phyloP scores from a whole-genome alignment of 176 grass and related monocot genomes.

The Avena eriantha region DNA sequence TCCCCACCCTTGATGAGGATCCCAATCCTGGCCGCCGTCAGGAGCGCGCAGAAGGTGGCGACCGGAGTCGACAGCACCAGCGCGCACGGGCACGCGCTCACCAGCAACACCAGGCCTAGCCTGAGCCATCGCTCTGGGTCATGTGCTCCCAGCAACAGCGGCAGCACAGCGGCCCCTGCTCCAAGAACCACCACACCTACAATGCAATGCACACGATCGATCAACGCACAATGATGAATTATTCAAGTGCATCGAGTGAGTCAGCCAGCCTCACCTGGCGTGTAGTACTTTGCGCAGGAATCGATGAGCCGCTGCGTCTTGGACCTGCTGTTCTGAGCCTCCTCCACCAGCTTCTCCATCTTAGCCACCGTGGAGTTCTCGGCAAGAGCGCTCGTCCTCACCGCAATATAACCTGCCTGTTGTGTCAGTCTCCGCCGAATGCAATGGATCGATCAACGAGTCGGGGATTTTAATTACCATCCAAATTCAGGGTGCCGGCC shows the following conservation, averaged over 20 bases:
- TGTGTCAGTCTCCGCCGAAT: no score
- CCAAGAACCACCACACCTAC: constrained; percentile 59
- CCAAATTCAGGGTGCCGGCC: constrained; percentile 79
- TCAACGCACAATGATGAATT: no score
- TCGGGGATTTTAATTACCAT: constrained; percentile 43
- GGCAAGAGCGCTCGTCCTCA: constrained; percentile 56
- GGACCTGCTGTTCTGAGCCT: constrained; percentile 66
- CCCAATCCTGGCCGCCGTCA: constrained; percentile 62
- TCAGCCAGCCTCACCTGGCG: no score
- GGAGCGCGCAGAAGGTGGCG: constrained; percentile 69
- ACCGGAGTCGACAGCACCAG: constrained; percentile 80
- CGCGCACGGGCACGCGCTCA: constrained; percentile 83
- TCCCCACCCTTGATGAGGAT: constrained; percentile 81
- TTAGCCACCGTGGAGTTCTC: constrained; percentile 79
- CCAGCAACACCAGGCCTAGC: constrained; percentile 66
- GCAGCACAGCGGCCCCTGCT: constrained; percentile 49
- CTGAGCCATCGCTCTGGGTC: constrained; percentile 49
- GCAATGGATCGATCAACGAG: no score
- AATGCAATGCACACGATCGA: no score
- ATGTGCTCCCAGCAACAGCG: constrained; percentile 36
- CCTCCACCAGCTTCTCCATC: constrained; percentile 81
- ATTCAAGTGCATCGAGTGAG: no score
- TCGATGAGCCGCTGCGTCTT: constrained; percentile 74
- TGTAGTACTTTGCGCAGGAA: constrained; percentile 76
- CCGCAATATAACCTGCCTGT: constrained; percentile 58